Evolutionary conservation across 2,329 filamentous ascomycete species (phyloP), one percentile per base, ranked within the genome.

Genomic region (Fusarium sp.): DNA sequence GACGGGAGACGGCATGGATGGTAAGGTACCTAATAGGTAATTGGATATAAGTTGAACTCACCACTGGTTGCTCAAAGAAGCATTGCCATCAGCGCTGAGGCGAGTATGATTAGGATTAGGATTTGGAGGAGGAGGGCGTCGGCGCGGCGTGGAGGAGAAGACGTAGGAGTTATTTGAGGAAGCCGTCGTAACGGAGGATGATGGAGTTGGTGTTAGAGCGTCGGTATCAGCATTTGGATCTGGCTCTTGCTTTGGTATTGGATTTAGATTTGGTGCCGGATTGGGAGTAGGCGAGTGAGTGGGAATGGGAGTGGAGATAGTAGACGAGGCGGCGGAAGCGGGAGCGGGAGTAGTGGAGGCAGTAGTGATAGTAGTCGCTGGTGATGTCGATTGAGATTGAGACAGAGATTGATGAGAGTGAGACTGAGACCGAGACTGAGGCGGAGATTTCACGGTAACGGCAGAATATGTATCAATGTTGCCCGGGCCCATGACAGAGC

Each of bases 381-480:
- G 42, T 29, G 55, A 61, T 18, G 48, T 41, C 13, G 57, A 63
- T 57, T 63, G 57, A 37, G 42, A 34, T 27, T 58, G 47, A 24
- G 40, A 60, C 25, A 25, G 53, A 29, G 51, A 30, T 13, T 47
- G 48, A n/a, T 37, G 30, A 11, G 40, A 45, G 7, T 32, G 41
- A 24, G 29, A 30, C 11, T 25, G 29, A 30, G 29, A 13, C n/a
- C 14, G 41, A 25, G 42, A n/a, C 13, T 20, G n/a, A n/a, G 24
- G 25, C 29, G 45, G 54, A 20, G 44, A 57, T 80, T 85, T 89
- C 71, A 90, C 82, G 41, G 91, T 94, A 76, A 88, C 86, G 76
- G 85, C 86, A 67, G 90, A 92, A 74, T 87, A 86, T 80, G 86
- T 88, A 29, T 57, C 41, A 18, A 47, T 52, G 30, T 32, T 65